These are phyloP conservation scores for Andrographis paniculata DNA, from an alignment of 305 asterid genomes.

Conservation along the genomic window DNA sequence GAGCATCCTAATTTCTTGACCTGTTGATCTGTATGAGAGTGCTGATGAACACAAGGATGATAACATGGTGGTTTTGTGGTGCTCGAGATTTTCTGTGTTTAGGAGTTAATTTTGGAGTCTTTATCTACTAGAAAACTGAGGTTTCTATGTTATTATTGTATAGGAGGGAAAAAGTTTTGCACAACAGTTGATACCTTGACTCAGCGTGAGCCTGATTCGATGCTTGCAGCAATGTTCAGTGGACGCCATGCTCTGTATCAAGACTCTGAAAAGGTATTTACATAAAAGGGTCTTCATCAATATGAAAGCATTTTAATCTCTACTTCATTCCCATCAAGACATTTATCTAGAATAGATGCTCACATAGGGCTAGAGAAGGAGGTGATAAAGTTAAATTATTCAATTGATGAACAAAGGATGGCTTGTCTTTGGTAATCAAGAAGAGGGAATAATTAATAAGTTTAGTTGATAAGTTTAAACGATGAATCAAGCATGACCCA, in stretches of 20 bases:
- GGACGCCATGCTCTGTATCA: slow-evolving; percentile 76
- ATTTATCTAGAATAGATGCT: slow-evolving; percentile 5
- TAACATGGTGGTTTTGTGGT: no score
- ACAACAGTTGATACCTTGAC: slow-evolving; percentile 82
- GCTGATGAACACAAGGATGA: no score
- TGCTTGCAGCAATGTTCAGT: slow-evolving; percentile 98
- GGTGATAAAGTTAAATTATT: not conserved
- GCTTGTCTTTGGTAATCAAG: not conserved
- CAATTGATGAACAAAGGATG: not conserved
- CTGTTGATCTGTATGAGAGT: not conserved
- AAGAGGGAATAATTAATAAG: slow-evolving; percentile 7
- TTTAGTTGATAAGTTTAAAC: slow-evolving; percentile 1
- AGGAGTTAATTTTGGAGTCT: no score
- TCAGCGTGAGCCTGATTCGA: slow-evolving; percentile 82
- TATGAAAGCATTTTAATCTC: not conserved
- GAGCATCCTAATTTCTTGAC: not conserved
- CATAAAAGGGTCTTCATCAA: slow-evolving; percentile 11
- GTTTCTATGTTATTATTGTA: slow-evolving; percentile 16
- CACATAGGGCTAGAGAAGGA: not conserved
- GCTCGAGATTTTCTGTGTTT: no score
- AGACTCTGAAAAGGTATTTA: slow-evolving; percentile 61
- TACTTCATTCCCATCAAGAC: not conserved
- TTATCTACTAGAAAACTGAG: slow-evolving; percentile 4
- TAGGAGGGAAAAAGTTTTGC: slow-evolving; percentile 85
- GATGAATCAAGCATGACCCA: slow-evolving; percentile 7